Percentiles rank a stretch among this genome's conserved stretches.
Conservation (phyloP, 371 early-diverging fungal species). For the Rhizopus microsporus region DNA sequence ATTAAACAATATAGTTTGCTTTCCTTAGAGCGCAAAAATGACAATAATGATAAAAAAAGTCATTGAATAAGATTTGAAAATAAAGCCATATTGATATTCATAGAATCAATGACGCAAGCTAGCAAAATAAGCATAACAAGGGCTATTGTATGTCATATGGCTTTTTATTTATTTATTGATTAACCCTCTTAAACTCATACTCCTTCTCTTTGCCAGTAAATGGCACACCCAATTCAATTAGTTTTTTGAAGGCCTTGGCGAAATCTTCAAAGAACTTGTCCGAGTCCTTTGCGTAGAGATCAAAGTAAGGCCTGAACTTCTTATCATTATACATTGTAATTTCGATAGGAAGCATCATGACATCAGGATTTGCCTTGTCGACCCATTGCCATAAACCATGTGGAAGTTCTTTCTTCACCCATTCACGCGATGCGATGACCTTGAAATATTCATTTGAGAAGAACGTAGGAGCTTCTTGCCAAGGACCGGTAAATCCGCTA, state of each 20-base stretch:
- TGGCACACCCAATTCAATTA: constrained; percentile 85
- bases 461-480: constrained; percentile 85
- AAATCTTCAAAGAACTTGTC: constrained; percentile 86
- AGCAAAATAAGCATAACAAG: too few species aligned
- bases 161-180: constrained; percentile 6
- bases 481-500: constrained; percentile 88
- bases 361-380: constrained; percentile 67
- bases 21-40: too few species aligned
- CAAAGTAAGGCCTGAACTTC: constrained; percentile 76
- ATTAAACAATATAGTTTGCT: neutral
- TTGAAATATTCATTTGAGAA: constrained; percentile 91
- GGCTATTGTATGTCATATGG: too few species aligned
- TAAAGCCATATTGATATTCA: too few species aligned
- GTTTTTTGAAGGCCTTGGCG: constrained; percentile 77
- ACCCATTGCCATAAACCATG: constrained; percentile 85
- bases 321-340: constrained; percentile 57
- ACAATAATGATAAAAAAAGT: neutral
- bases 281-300: constrained; percentile 83
- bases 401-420: constrained; percentile 79
- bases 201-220: constrained; percentile 64
- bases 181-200: constrained; percentile 51
- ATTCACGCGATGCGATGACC: constrained; percentile 74
- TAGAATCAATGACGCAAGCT: too few species aligned
- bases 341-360: constrained; percentile 55
- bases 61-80: too few species aligned